A percentile compares a stretch with the other conserved stretches of the same genome.
Evolutionary conservation across 2,329 filamentous ascomycete genomes (phyloP).

Genomic region (Penicillium sp.): DNA sequence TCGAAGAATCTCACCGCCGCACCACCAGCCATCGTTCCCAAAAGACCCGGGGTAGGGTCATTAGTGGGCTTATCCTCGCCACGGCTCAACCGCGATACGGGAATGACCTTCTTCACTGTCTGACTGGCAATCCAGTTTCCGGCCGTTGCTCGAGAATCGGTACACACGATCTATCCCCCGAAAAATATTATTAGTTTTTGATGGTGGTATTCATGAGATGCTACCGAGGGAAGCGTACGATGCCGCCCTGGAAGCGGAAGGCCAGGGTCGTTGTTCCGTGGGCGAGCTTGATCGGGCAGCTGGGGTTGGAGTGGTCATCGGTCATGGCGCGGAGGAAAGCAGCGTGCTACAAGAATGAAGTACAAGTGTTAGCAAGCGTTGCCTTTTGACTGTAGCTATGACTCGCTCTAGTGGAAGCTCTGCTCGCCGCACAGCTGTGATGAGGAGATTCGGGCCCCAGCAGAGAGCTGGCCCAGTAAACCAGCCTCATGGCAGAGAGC

Average conservation of each 20-base stretch:
- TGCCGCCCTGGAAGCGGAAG: constrained; percentile 97
- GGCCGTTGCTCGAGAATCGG: constrained; percentile 93
- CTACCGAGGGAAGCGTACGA: constrained; percentile 49
- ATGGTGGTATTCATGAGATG: not conserved
- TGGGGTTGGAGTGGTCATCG: constrained; percentile 94
- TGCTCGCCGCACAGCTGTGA: constrained; percentile 7
- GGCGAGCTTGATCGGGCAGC: constrained; percentile 98
- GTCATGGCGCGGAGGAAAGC: constrained; percentile 96
- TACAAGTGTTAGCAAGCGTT: constrained; percentile 4
- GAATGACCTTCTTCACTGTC: constrained; percentile 99
- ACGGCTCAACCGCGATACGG: constrained; percentile 43
- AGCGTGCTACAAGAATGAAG: constrained; percentile 63
- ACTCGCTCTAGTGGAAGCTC: constrained; percentile 6
- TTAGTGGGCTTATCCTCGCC: constrained; percentile 39
- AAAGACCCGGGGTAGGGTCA: constrained; percentile 54
- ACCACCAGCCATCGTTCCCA: constrained; percentile 98
- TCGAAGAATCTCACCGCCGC: constrained; percentile 66
- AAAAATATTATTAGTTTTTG: not conserved
- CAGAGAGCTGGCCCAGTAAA: not conserved
- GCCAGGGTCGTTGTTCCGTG: constrained; percentile 98
- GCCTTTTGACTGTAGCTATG: not conserved
- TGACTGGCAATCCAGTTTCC: constrained; percentile 99
- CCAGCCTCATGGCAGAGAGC: not conserved
- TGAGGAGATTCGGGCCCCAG: not conserved
- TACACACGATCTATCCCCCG: constrained; percentile 75